Evolutionary conservation across 2,329 filamentous ascomycete species (phyloP).

Genomic region (Scedosporium aurantiacum): DNA sequence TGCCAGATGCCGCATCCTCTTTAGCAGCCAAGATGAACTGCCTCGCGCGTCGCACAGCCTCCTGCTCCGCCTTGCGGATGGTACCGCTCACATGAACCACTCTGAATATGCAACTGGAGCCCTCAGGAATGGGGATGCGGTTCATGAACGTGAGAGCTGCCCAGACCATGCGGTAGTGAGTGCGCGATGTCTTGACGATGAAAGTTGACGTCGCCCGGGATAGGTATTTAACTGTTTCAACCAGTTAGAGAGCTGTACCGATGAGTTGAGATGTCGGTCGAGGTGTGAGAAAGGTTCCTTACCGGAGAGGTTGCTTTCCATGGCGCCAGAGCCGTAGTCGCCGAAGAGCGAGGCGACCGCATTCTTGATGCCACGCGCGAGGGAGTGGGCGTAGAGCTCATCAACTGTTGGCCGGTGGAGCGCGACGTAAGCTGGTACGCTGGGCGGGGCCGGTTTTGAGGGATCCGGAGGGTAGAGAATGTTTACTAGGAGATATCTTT

Average conservation of each 20-base stretch:
- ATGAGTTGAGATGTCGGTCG: background rate
- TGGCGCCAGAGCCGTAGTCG: slow-evolving; percentile 73
- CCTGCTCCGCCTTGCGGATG: slow-evolving; percentile 83
- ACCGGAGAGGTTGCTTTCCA: slow-evolving; percentile 61
- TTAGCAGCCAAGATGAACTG: slow-evolving; percentile 58
- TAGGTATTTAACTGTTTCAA: slow-evolving; percentile 72
- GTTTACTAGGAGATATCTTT: slow-evolving; percentile 89
- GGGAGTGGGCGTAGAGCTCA: slow-evolving; percentile 51
- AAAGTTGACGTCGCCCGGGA: slow-evolving; percentile 88
- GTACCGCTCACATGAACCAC: slow-evolving; percentile 86
- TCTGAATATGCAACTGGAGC: slow-evolving; percentile 62
- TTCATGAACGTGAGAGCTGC: slow-evolving; percentile 75
- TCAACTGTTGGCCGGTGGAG: slow-evolving; percentile 72
- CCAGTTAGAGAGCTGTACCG: slow-evolving; percentile 1
- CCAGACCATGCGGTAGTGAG: slow-evolving; percentile 82
- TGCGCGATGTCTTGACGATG: slow-evolving; percentile 73
- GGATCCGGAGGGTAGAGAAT: slow-evolving; percentile 69
- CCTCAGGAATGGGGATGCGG: slow-evolving; percentile 48
- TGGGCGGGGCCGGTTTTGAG: slow-evolving; percentile 19
- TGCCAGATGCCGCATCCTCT: slow-evolving; percentile 25
- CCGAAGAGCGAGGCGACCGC: slow-evolving; percentile 68
- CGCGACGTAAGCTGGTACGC: slow-evolving; percentile 50
- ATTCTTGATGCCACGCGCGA: slow-evolving; percentile 60
- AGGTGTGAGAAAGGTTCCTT: slow-evolving; percentile 7
- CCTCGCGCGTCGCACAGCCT: slow-evolving; percentile 70